These are phyloP conservation scores for Mycena capillaripes DNA, from an alignment of 768 basidiomycete species.

Conservation along the genomic window DNA sequence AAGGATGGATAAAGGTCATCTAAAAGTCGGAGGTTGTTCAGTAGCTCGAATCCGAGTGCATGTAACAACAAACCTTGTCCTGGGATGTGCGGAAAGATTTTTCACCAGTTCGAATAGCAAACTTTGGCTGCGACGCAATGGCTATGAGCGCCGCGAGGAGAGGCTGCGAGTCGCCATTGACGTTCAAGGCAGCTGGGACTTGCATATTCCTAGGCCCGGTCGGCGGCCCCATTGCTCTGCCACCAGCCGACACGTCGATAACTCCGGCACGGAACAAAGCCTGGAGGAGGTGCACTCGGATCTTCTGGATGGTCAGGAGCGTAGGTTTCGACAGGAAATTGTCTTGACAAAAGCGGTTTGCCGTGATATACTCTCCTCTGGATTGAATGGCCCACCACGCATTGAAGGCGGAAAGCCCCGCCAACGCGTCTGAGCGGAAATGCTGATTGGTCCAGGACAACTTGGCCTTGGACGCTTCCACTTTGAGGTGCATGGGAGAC, in stretches of 20 bases:
- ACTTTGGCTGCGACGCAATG: slow-evolving; percentile 91
- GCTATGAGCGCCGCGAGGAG: slow-evolving; percentile 88
- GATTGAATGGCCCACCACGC: slow-evolving; percentile 83
- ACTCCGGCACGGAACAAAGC: slow-evolving; percentile 85
- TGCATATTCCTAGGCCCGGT: slow-evolving; percentile 49
- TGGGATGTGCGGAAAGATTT: slow-evolving; percentile 79
- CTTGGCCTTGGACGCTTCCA: slow-evolving; percentile 79
- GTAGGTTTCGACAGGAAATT: slow-evolving; percentile 94
- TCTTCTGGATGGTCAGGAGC: slow-evolving; percentile 82
- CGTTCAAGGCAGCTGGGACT: slow-evolving; percentile 79
- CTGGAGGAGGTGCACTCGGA: slow-evolving; percentile 83
- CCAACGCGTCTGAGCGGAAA: slow-evolving; percentile 90
- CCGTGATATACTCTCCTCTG: slow-evolving; percentile 71
- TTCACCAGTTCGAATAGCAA: slow-evolving; percentile 82
- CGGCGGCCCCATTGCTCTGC: slow-evolving; percentile 47
- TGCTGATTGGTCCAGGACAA: slow-evolving; percentile 81
- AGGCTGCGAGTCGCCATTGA: slow-evolving; percentile 80
- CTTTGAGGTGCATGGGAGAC: slow-evolving; percentile 82
- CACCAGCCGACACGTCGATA: slow-evolving; percentile 85
- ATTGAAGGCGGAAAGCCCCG: slow-evolving; percentile 85
- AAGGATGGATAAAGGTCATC: slow-evolving; percentile 85
- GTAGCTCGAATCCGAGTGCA: neutral
- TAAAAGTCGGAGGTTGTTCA: slow-evolving; percentile 47
- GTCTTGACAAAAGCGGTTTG: slow-evolving; percentile 83
- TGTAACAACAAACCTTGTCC: slow-evolving; percentile 76